These are phyloP conservation scores for Phialophora macrospora DNA, from an alignment of 2,329 filamentous ascomycete species.

Conservation along the genomic window DNA sequence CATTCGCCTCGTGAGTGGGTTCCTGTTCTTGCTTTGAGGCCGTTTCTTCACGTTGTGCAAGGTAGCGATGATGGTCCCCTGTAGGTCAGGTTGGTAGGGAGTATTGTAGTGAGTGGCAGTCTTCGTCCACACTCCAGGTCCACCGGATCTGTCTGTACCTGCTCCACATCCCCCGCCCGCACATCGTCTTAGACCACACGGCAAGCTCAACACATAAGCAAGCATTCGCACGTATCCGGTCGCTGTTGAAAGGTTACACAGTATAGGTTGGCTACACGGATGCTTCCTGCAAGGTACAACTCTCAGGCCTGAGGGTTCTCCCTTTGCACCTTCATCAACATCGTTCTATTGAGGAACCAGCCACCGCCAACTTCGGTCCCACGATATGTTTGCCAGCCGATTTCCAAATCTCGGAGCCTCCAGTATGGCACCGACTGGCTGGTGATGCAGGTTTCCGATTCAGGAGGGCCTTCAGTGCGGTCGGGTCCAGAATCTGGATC, in stretches of 20 bases:
- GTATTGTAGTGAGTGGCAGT: neutral
- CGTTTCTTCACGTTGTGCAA: constrained; percentile 14
- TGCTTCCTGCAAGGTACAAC: neutral
- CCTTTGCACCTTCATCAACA: neutral
- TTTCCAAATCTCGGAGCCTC: neutral
- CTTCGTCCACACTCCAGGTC: neutral
- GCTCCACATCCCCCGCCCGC: too few relatives aligned
- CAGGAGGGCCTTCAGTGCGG: constrained; percentile 9
- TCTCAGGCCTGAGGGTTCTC: neutral
- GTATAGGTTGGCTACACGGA: neutral
- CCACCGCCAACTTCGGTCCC: constrained; percentile 9
- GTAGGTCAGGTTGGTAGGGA: neutral
- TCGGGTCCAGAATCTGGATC: constrained; percentile 17
- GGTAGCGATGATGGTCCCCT: constrained; percentile 8
- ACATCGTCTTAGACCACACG: neutral
- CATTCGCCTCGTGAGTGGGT: constrained; percentile 18
- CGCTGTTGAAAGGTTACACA: neutral
- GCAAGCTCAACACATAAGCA: neutral
- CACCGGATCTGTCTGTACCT: neutral
- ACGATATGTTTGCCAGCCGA: neutral
- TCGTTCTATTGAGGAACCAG: constrained; percentile 5
- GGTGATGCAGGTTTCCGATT: constrained; percentile 18
- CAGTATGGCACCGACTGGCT: neutral
- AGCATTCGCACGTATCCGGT: neutral
- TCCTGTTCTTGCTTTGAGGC: constrained; percentile 11